Evolutionary conservation across 495 filamentous ascomycete genomes (phyloP), one percentile per base, ranked within the genome.

Genomic region (Annulohypoxylon stygium): DNA sequence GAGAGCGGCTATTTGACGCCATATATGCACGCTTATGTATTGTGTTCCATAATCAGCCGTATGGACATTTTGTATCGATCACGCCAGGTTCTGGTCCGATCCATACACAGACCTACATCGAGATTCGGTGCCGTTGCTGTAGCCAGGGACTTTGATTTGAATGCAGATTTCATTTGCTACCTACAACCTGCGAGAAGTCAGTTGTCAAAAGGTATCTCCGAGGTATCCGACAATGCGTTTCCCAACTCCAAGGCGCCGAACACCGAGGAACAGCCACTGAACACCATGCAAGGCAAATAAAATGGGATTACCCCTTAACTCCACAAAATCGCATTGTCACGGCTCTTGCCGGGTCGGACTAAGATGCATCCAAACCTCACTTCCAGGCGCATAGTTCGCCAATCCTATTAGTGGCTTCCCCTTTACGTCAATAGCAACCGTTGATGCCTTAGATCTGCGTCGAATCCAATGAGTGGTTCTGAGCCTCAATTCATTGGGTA

Each of bases 321-420:
- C 50, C 25, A 47, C 43, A 41, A 11, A 53, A 54, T 39, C 60
- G 37, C 75, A 36, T 64, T 64, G 70, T 45, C 75, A 73, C 59
- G 82, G 69, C 34, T 80, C 68, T 26, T 79, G 74, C 41, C 66
- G 69, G 8, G 72, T 73, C 20, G 83, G 85, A 23, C 79, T 78
- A 55, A 83, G 73, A 76, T 86, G 86, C 77, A 84, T 84, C 83
- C 82, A 87, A 25, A 87, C 77, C 68, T 88, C 86, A 33, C 81
- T 76, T 53, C 81, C 80, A 60, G 66, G 72, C 58, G 76, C 76
- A 55, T 80, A 81, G 68, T 76, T 81, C 20, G 81, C 65, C 33
- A 81, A 65, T 9, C 78, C 81, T 58, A 54, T 53, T 18, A 75
- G 39, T 61, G 73, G 66, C 51, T 65, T 72, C 26, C 72, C 73